Conservation (phyloP, 352 stramenopile genomes). For the Plasmopara viticola region DNA sequence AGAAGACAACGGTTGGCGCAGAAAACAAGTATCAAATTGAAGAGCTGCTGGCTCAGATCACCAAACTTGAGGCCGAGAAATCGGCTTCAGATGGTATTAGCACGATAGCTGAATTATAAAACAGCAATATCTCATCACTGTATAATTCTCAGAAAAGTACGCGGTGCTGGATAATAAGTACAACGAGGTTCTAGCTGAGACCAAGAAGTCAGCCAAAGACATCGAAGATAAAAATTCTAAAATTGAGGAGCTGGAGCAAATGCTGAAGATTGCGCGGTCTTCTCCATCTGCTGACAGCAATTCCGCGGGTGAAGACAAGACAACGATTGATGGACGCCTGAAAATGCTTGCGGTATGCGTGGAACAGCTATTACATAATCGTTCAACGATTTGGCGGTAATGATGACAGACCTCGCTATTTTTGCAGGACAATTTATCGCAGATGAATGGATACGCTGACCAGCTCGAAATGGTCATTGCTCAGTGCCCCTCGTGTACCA, state of each 20-base stretch:
- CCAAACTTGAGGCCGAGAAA: conserved; percentile 14
- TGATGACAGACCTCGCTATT: neutral
- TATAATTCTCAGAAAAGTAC: conserved; percentile 26
- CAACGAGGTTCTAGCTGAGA: conserved; percentile 2
- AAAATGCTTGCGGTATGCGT: conserved; percentile 59
- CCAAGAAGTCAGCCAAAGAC: conserved; percentile 8
- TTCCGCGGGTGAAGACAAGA: conserved; percentile 7
- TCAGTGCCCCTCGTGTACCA: conserved; percentile 59
- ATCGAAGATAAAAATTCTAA: conserved; percentile 26
- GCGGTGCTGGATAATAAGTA: conserved; percentile 22
- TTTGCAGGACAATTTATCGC: conserved; percentile 58
- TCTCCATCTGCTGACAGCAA: conserved; percentile 1
- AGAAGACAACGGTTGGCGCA: neutral
- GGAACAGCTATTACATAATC: neutral
- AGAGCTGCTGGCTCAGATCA: conserved; percentile 14
- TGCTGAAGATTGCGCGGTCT: conserved; percentile 19
- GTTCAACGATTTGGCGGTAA: conserved; percentile 1
- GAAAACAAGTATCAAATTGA: conserved; percentile 4
- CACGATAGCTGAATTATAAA: neutral
- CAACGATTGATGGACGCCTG: conserved; percentile 29
- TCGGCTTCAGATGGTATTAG: conserved; percentile 18
- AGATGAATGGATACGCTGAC: conserved; percentile 77
- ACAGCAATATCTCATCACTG: neutral
- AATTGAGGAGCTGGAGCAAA: conserved; percentile 33
- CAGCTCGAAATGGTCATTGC: conserved; percentile 70